Conservation (phyloP, 1,139 yeast species). For the Taiozyma sp. region DNA sequence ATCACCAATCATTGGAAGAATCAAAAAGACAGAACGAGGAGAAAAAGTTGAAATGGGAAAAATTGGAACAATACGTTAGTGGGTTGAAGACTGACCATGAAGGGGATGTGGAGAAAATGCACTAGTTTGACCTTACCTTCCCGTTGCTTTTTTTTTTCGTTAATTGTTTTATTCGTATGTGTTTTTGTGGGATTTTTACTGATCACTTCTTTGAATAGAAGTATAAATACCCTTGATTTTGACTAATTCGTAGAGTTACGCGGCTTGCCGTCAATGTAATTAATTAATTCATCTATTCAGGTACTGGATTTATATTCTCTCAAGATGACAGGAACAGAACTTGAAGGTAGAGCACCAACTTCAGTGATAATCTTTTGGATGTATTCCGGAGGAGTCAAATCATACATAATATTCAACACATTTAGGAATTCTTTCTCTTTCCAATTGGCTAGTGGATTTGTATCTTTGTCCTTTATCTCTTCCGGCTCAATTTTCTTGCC, state of each 20-base stretch:
- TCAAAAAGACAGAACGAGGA: slow-evolving; percentile 51
- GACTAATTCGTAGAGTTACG: background rate
- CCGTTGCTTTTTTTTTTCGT: background rate
- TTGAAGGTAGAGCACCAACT: slow-evolving; percentile 93
- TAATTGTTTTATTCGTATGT: background rate
- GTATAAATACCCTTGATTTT: background rate
- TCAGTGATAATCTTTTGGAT: slow-evolving; percentile 95
- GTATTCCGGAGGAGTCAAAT: slow-evolving; percentile 89
- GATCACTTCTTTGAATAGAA: background rate
- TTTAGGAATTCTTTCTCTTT: slow-evolving; percentile 56
- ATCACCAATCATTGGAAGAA: slow-evolving; percentile 69
- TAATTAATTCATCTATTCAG: background rate
- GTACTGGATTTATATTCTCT: slow-evolving; percentile 67
- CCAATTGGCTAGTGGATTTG: slow-evolving; percentile 55
- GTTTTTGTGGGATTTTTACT: background rate
- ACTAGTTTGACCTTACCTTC: background rate
- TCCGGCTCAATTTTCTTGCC: slow-evolving; percentile 18
- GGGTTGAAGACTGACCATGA: slow-evolving; percentile 3
- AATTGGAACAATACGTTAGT: slow-evolving; percentile 58
- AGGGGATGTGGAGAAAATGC: background rate
- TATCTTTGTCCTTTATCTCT: slow-evolving; percentile 19
- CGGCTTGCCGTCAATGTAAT: background rate
- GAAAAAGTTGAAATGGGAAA: slow-evolving; percentile 71
- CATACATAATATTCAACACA: slow-evolving; percentile 83
- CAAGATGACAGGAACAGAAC: slow-evolving; percentile 93